Conservation (phyloP, 179 eudicot species). For the Sideroxylon spinosum region DNA sequence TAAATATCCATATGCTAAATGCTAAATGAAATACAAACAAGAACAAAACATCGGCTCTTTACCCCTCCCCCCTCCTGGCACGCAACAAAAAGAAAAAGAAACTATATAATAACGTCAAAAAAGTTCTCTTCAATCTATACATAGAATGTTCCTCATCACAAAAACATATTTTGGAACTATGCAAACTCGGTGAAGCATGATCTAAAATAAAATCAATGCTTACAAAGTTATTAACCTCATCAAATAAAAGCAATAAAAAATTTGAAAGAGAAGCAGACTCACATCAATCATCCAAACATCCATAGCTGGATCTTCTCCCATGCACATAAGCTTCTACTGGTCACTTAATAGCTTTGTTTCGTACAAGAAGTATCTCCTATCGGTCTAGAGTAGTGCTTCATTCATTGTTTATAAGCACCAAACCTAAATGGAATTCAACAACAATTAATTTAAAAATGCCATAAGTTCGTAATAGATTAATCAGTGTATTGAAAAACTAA, state of each 20-base stretch:
- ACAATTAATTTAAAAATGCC: background rate
- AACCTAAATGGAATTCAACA: slow-evolving; percentile 35
- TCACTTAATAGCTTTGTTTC: slow-evolving; percentile 62
- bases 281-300: slow-evolving; percentile 91
- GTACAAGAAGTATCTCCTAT: slow-evolving; percentile 90
- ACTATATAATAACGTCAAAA: too few relatives aligned
- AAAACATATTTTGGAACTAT: background rate
- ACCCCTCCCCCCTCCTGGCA: too few relatives aligned
- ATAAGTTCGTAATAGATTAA: background rate
- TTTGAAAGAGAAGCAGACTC: slow-evolving; percentile 27
- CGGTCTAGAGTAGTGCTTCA: slow-evolving; percentile 93
- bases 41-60: too few relatives aligned
- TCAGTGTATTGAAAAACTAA: background rate
- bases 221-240: background rate
- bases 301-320: slow-evolving; percentile 79
- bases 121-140: too few relatives aligned
- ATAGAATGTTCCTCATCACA: background rate
- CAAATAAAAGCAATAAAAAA: background rate
- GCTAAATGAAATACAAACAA: too few relatives aligned
- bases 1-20: too few relatives aligned
- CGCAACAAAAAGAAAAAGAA: background rate
- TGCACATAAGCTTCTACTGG: slow-evolving; percentile 93
- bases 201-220: background rate
- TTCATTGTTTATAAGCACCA: slow-evolving; percentile 81
- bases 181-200: background rate